Conservation (phyloP, 1,139 yeast genomes). For the Pichia sp. region DNA sequence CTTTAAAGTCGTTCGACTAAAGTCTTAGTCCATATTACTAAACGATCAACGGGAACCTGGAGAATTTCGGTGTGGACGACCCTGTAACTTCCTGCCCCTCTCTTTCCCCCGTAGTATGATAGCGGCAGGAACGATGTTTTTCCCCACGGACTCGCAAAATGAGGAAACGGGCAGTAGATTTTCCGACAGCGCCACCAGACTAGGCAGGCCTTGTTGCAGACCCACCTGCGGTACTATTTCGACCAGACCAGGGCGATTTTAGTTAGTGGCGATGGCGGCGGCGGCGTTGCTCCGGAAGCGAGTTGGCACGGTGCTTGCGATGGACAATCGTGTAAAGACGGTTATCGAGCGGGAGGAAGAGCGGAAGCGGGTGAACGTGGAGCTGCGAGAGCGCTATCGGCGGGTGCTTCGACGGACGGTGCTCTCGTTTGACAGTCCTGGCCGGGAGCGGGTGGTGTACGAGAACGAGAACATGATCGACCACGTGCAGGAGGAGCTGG, state of each 20-base stretch:
- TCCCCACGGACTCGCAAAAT: no score
- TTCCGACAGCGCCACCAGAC: no score
- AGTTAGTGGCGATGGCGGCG: neutral
- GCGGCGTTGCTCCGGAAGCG: neutral
- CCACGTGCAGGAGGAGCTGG: constrained; percentile 10
- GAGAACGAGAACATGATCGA: constrained; percentile 16
- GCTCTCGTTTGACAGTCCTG: constrained; percentile 8
- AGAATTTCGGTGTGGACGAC: no score
- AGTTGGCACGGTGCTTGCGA: neutral
- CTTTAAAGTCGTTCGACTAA: no score
- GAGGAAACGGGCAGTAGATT: no score
- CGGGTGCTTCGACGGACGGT: constrained; percentile 10
- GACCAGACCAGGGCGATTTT: neutral
- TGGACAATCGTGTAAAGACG: constrained; percentile 11
- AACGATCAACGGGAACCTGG: no score
- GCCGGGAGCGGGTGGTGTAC: constrained; percentile 14
- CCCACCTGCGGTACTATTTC: no score
- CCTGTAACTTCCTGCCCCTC: no score
- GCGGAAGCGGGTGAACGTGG: constrained; percentile 4
- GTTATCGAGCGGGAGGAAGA: constrained; percentile 11
- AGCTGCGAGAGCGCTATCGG: constrained; percentile 11
- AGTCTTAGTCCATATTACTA: no score
- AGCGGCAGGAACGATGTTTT: no score
- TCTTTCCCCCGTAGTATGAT: no score
- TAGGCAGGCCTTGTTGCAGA: no score